These are phyloP conservation scores for Knufia fluminis DNA, from an alignment of 2,329 filamentous ascomycete species.

Conservation along the genomic window DNA sequence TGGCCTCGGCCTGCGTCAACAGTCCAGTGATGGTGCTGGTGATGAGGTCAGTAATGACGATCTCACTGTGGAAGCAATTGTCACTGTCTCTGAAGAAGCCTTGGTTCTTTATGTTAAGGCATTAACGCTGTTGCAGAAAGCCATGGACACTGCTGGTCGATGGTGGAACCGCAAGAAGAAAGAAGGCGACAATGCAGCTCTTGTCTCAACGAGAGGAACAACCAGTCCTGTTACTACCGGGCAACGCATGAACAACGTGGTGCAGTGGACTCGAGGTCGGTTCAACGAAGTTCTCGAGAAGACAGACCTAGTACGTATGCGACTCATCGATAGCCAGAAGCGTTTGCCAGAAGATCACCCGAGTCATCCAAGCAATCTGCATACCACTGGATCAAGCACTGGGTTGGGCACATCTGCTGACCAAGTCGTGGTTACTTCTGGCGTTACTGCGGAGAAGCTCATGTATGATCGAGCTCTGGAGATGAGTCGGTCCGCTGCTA, in stretches of 20 bases:
- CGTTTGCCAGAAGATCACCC: conserved; percentile 76
- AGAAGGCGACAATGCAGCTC: conserved; percentile 44
- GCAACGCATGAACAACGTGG: conserved; percentile 77
- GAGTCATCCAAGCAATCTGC: conserved; percentile 71
- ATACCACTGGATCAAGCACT: conserved; percentile 48
- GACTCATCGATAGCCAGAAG: conserved; percentile 76
- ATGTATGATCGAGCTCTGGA: conserved; percentile 97
- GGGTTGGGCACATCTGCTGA: conserved; percentile 59
- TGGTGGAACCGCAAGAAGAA: conserved; percentile 82
- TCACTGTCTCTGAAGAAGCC: conserved; percentile 85
- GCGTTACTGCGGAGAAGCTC: conserved; percentile 87
- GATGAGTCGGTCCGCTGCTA: conserved; percentile 89
- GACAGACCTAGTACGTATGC: conserved; percentile 83
- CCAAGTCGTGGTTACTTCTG: conserved; percentile 73
- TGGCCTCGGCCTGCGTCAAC: conserved; percentile 27
- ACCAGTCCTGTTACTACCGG: conserved; percentile 45
- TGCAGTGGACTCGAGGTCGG: conserved; percentile 86
- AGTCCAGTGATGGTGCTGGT: conserved; percentile 21
- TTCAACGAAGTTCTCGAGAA: conserved; percentile 98
- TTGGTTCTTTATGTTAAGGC: conserved; percentile 94
- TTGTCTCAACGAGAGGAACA: conserved; percentile 33
- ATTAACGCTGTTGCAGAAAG: conserved; percentile 77
- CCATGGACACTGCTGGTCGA: conserved; percentile 85
- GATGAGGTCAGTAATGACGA: conserved; percentile 49
- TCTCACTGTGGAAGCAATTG: conserved; percentile 74